phyloP scores from a whole-genome alignment of 768 basidiomycete species.

The Chalciporus piperatus region DNA sequence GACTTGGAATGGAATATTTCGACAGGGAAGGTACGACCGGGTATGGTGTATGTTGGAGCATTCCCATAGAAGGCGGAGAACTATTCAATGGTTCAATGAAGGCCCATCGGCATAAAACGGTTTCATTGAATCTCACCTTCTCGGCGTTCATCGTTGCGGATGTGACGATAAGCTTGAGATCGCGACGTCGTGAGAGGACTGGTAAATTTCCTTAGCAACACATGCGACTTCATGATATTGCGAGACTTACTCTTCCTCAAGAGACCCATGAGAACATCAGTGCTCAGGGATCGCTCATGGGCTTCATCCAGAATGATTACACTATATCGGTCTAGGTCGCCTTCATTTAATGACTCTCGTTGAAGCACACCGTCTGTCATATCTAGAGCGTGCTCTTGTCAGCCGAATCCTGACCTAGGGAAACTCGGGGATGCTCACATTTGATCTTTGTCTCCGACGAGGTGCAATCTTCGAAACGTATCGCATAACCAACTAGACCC shows the following conservation, averaged over 20 bases:
- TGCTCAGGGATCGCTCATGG: conserved; percentile 95
- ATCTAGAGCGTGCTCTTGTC: conserved; percentile 44
- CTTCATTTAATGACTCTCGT: conserved; percentile 97
- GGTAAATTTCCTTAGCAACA: conserved; percentile 5
- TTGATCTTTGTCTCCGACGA: conserved; percentile 94
- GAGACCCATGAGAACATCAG: conserved; percentile 97
- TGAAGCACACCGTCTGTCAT: conserved; percentile 99
- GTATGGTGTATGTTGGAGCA: conserved; percentile 93
- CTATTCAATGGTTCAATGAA: conserved; percentile 37
- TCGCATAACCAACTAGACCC: conserved; percentile 90
- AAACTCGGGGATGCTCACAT: conserved; percentile 51
- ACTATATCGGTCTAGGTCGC: conserved; percentile 95
- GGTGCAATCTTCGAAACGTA: conserved; percentile 98
- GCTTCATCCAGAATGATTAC: conserved; percentile 99
- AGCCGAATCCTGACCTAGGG: neutral
- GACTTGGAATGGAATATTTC: conserved; percentile 96
- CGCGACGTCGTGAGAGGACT: conserved; percentile 87
- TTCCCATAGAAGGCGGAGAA: conserved; percentile 96
- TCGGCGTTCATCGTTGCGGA: conserved; percentile 99
- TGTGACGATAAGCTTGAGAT: conserved; percentile 95
- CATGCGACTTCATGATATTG: neutral
- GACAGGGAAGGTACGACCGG: conserved; percentile 94
- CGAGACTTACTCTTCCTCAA: conserved; percentile 76
- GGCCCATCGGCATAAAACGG: neutral
- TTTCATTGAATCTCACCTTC: conserved; percentile 54